Base-by-base conservation (phyloP, 805 yeast species). In the Teunomyces cretensis region DNA sequence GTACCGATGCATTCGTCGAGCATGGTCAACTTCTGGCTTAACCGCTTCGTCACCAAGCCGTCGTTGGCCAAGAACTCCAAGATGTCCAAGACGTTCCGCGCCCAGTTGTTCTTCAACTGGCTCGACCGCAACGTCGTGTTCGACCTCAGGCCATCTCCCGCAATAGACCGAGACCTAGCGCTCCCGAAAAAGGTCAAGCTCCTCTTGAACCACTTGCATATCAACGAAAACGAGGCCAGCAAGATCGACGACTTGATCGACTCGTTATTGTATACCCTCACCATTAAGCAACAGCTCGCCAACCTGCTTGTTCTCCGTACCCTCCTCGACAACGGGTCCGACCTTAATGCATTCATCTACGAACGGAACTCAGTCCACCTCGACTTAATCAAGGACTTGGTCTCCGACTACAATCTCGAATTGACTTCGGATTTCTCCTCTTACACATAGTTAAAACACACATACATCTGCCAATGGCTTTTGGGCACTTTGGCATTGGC, bases 211-310 rank as follows among this genome's bases (percentile, higher is more conserved):
- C 28, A 30, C 28, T 30, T 39, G 24, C 15, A 39, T 14, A 38
- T 26, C 19, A 19, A 16, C 14, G 14, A 22, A 12, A 22, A 22
- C 15, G 41, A 39, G 13, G 19, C 22, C 8, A 61, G 58, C 15
- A 84, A 84, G 56, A 76, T 78, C 35, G 91, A 84, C 57, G 91
- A 84, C 57, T 63, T 84, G 44, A 77, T 82, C 7, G 91, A 84
- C 57, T 72, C 84, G 0, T 63, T 84, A n/a, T 62, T 84, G 12
- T 88, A 84, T 58, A 86, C 80, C 1, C 47, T 82, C 2, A 70
- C 78, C 0, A 76, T 79, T 71, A 42, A 67, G 11, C 55, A 64
- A 9, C 81, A 83, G 15, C 38, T 51, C 4, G 36, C 51, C 4
- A 71, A 68, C 46, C 57, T 55, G 41, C 30, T 43, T 22, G 15